Evolutionary conservation across 148 eudicot species (phyloP).

Genomic region (Vaccinium myrtillus): DNA sequence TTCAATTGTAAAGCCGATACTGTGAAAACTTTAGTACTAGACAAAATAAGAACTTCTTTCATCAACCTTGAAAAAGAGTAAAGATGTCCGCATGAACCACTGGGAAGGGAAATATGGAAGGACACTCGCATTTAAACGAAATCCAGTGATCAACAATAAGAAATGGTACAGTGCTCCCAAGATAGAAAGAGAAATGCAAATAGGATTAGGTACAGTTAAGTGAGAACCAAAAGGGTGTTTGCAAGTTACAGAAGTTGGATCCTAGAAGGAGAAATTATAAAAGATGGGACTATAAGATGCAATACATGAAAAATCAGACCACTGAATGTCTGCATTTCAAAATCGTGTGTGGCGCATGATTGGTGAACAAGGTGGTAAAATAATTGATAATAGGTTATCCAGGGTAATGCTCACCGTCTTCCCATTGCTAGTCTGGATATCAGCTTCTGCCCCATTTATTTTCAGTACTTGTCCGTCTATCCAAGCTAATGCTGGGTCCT

Average conservation of each 20-base stretch:
- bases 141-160: neutral
- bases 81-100: neutral
- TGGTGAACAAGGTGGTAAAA: neutral
- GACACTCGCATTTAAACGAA: neutral
- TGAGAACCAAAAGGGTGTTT: neutral
- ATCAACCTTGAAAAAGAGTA: neutral
- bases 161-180: neutral
- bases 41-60: neutral
- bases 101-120: neutral
- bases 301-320: neutral
- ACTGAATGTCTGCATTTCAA: neutral
- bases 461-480: constrained; percentile 46
- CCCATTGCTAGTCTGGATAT: constrained; percentile 61
- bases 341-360: neutral
- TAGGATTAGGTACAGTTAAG: neutral
- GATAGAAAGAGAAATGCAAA: neutral
- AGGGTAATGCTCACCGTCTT: constrained; percentile 44
- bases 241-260: neutral
- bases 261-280: neutral
- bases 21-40: neutral
- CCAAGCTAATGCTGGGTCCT: constrained; percentile 73
- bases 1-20: neutral
- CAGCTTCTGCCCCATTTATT: constrained; percentile 47
- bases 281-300: neutral
- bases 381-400: neutral